These are phyloP conservation scores for Debaryomyces castellii DNA, from an alignment of 805 yeast species.

Conservation along the genomic window DNA sequence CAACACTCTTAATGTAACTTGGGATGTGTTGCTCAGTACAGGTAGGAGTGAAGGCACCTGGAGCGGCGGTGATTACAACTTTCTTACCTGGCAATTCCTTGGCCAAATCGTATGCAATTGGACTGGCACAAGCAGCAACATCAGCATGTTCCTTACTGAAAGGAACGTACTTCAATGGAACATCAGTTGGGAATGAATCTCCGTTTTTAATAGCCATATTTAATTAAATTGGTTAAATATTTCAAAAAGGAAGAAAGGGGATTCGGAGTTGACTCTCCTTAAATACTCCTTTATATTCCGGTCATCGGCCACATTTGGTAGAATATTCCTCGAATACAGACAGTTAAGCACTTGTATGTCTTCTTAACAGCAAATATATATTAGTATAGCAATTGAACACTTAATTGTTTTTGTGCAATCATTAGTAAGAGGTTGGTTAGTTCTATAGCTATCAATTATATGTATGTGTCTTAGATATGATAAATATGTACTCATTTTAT, in stretches of 20 bases:
- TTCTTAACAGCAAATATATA: not conserved
- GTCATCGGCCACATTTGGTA: not conserved
- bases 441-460: too few relatives aligned
- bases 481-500: not conserved
- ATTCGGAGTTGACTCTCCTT: not conserved
- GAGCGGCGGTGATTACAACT: slow-evolving; percentile 71
- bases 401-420: too few relatives aligned
- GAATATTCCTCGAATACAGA: not conserved
- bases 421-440: too few relatives aligned
- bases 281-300: not conserved
- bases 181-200: slow-evolving; percentile 34
- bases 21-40: slow-evolving; percentile 75
- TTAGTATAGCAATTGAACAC: not conserved
- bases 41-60: slow-evolving; percentile 88
- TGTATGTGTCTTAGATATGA: too few relatives aligned
- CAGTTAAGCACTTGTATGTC: not conserved
- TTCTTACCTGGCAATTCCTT: slow-evolving; percentile 43
- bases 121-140: slow-evolving; percentile 40
- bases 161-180: slow-evolving; percentile 41
- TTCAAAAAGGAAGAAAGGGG: not conserved
- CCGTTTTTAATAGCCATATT: slow-evolving; percentile 1
- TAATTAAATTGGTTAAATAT: not conserved
- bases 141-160: slow-evolving; percentile 33
- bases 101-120: slow-evolving; percentile 34
- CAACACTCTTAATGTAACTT: slow-evolving; percentile 52